Percentiles rank a stretch among this genome's conserved stretches.
These are phyloP conservation scores for Spathaspora hagerdaliae DNA, from an alignment of 805 yeast species.

Conservation along the genomic window DNA sequence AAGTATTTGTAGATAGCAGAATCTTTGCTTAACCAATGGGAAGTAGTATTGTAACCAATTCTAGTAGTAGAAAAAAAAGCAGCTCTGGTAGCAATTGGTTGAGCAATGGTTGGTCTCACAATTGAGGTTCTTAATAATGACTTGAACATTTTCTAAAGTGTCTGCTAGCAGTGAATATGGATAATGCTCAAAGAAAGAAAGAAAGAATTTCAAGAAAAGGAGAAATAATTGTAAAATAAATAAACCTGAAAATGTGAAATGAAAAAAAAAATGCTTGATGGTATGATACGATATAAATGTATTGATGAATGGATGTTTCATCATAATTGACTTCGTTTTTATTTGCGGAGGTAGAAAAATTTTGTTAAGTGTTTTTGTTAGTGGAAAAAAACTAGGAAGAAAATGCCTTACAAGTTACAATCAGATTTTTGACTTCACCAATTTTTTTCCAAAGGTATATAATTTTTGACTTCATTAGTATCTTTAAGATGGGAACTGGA, in stretches of 20 bases:
- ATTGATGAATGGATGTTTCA: neutral
- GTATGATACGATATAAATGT: neutral
- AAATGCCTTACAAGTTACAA: no score
- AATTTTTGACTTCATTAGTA: no score
- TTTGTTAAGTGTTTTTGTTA: no score
- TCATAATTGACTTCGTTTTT: neutral
- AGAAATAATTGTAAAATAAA: no score
- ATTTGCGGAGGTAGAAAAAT: neutral
- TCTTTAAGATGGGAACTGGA: no score
- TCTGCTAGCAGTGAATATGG: neutral
- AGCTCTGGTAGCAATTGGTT: neutral
- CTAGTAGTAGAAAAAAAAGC: conserved; percentile 7
- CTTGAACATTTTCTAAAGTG: conserved; percentile 4
- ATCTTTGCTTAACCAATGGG: conserved; percentile 33
- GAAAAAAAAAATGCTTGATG: neutral
- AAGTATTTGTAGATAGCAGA: conserved; percentile 38
- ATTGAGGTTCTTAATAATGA: conserved; percentile 6
- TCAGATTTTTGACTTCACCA: no score
- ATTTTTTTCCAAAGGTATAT: no score
- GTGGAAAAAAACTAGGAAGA: no score
- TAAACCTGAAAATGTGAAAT: neutral
- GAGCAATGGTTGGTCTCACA: neutral
- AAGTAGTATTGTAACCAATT: conserved; percentile 23
- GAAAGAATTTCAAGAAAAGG: neutral
- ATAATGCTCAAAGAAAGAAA: neutral